These are phyloP conservation scores for Choanephora cucurbitarum DNA, from an alignment of 371 early-diverging fungal species.

Conservation along the genomic window DNA sequence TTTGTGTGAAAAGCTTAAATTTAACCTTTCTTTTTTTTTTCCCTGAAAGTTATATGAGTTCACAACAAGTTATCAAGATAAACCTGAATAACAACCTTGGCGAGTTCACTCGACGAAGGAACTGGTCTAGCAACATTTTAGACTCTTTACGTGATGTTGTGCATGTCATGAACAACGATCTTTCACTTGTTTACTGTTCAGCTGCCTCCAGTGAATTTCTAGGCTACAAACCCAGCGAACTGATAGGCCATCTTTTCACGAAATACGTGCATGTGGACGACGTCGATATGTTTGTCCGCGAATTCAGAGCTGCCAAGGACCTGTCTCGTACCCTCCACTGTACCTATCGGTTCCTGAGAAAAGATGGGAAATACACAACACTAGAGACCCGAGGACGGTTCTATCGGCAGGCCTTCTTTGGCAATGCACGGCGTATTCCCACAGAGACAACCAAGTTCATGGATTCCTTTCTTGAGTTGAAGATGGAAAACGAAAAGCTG, in stretches of 20 bases:
- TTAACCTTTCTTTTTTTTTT: neutral
- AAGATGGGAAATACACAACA: slow-evolving; percentile 43
- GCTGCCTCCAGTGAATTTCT: slow-evolving; percentile 46
- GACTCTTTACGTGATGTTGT: slow-evolving; percentile 56
- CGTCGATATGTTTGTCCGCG: slow-evolving; percentile 38
- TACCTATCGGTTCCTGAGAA: slow-evolving; percentile 41
- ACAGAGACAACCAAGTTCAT: slow-evolving; percentile 35
- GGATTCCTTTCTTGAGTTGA: slow-evolving; percentile 46
- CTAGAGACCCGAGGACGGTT: slow-evolving; percentile 46
- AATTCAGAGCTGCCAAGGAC: slow-evolving; percentile 20
- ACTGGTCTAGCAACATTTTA: slow-evolving; percentile 49
- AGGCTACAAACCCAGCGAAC: slow-evolving; percentile 49
- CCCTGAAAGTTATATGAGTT: neutral
- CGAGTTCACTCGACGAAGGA: slow-evolving; percentile 48
- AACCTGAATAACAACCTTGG: slow-evolving; percentile 1
- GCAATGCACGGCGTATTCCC: slow-evolving; percentile 41
- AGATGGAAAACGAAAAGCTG: slow-evolving; percentile 49
- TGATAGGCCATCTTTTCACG: slow-evolving; percentile 37
- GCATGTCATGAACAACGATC: slow-evolving; percentile 48
- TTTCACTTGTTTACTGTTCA: slow-evolving; percentile 48
- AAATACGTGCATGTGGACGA: slow-evolving; percentile 59
- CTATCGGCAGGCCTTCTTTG: slow-evolving; percentile 38
- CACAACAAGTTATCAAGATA: slow-evolving; percentile 6
- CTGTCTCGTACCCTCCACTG: slow-evolving; percentile 16
- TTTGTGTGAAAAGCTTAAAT: too few species aligned